Conservation (phyloP, 2,329 filamentous ascomycete genomes). For the Fusarium solani-melongenae region DNA sequence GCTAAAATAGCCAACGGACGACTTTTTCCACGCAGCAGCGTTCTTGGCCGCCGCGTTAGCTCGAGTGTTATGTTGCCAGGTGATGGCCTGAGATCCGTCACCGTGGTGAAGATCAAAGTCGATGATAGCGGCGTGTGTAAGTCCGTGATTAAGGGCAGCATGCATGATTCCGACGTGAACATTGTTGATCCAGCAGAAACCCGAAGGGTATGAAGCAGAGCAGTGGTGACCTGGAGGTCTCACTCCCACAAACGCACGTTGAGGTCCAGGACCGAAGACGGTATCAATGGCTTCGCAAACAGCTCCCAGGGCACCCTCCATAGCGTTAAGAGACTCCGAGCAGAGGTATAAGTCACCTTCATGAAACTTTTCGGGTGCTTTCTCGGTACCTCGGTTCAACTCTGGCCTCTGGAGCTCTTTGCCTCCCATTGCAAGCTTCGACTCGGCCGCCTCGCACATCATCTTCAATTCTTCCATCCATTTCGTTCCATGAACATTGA, state of each 20-base stretch:
- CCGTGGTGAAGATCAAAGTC: constrained; percentile 94
- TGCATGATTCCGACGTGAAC: constrained; percentile 97
- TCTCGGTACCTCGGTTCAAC: constrained; percentile 63
- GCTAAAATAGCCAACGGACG: constrained; percentile 94
- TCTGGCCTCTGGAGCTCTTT: constrained; percentile 82
- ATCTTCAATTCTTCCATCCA: constrained; percentile 94
- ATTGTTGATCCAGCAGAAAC: constrained; percentile 99
- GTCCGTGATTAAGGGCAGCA: constrained; percentile 81
- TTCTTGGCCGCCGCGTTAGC: constrained; percentile 73
- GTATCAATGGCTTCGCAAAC: constrained; percentile 93
- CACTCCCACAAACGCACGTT: constrained; percentile 89
- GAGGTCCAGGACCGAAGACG: constrained; percentile 76
- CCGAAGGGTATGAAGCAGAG: constrained; percentile 87
- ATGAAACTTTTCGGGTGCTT: constrained; percentile 72
- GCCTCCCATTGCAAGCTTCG: constrained; percentile 78
- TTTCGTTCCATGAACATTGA: constrained; percentile 87
- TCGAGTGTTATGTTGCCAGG: constrained; percentile 89
- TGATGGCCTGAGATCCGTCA: constrained; percentile 93
- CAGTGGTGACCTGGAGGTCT: constrained; percentile 96
- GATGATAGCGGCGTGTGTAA: constrained; percentile 94
- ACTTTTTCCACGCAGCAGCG: constrained; percentile 80
- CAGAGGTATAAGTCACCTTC: constrained; percentile 93
- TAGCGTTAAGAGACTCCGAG: constrained; percentile 83
- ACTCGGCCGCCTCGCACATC: constrained; percentile 85
- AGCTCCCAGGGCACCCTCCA: constrained; percentile 91